Conservation (phyloP, 495 filamentous ascomycete genomes). For the Polyplosphaeria fusca region DNA sequence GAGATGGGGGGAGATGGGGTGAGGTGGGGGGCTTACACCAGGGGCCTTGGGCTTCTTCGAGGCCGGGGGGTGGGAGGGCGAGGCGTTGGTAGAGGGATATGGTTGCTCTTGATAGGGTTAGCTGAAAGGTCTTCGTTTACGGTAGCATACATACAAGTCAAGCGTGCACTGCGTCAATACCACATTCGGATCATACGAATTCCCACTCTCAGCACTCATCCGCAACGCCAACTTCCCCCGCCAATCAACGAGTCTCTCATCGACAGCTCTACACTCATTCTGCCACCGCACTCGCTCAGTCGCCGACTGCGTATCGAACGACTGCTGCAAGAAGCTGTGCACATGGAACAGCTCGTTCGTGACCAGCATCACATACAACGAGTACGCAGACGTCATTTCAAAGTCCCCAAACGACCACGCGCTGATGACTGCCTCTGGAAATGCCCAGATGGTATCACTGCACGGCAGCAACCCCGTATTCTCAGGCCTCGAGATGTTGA, state of each 20-base stretch:
- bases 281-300: slow-evolving; percentile 37
- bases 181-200: slow-evolving; percentile 22
- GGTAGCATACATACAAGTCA: slow-evolving; percentile 9
- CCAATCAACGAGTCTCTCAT: slow-evolving; percentile 37
- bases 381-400: slow-evolving; percentile 26
- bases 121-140: not conserved
- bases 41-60: slow-evolving; percentile 24
- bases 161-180: slow-evolving; percentile 33
- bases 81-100: slow-evolving; percentile 37
- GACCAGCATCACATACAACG: slow-evolving; percentile 34
- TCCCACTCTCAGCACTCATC: slow-evolving; percentile 22
- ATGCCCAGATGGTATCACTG: slow-evolving; percentile 30
- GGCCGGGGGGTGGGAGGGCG: slow-evolving; percentile 23
- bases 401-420: slow-evolving; percentile 22
- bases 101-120: slow-evolving; percentile 26
- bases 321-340: slow-evolving; percentile 38
- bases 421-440: slow-evolving; percentile 30
- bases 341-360: slow-evolving; percentile 37
- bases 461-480: slow-evolving; percentile 24
- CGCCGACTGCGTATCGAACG: slow-evolving; percentile 32
- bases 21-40: no score
- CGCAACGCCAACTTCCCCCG: slow-evolving; percentile 27
- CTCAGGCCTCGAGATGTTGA: slow-evolving; percentile 26
- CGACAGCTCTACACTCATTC: slow-evolving; percentile 34
- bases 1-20: no score